Percentiles rank a stretch among this genome's conserved stretches.
Conservation (phyloP, 2,329 filamentous ascomycete species). For the Ophiostoma montium region DNA sequence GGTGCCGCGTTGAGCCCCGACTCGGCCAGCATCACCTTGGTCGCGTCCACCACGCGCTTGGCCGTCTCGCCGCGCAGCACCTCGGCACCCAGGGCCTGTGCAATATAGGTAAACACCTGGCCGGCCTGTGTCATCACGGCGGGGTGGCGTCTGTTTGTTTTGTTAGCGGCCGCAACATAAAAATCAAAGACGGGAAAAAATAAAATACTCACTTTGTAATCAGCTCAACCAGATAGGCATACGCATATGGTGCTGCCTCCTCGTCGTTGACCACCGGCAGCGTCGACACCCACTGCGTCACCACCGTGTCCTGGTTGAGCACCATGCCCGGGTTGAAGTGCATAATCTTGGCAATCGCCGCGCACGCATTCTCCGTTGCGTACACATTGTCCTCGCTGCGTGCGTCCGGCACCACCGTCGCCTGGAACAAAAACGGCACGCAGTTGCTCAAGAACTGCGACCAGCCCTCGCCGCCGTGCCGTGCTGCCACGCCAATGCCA, state of each 20-base stretch:
- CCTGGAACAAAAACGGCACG: constrained; percentile 71
- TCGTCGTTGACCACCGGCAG: constrained; percentile 90
- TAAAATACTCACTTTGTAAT: constrained; percentile 72
- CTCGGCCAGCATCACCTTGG: constrained; percentile 61
- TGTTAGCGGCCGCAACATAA: neutral
- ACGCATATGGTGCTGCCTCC: constrained; percentile 92
- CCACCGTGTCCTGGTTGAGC: constrained; percentile 58
- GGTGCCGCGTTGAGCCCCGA: constrained; percentile 64
- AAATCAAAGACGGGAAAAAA: neutral
- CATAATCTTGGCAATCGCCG: constrained; percentile 91
- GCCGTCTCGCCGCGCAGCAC: constrained; percentile 78
- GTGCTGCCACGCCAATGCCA: constrained; percentile 87
- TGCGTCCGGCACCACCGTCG: constrained; percentile 66
- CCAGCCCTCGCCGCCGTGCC: constrained; percentile 80
- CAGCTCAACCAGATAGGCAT: constrained; percentile 77
- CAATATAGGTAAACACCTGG: constrained; percentile 74
- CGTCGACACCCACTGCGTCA: constrained; percentile 78
- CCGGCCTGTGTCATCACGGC: constrained; percentile 62
- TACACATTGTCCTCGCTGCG: constrained; percentile 89
- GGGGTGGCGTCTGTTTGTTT: constrained; percentile 58
- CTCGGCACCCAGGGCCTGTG: constrained; percentile 79
- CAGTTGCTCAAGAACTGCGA: constrained; percentile 72
- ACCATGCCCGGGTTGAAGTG: constrained; percentile 76
- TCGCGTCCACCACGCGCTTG: constrained; percentile 58
- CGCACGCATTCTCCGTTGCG: constrained; percentile 93